phyloP scores from a whole-genome alignment of 2,329 filamentous ascomycete genomes.

The Colletotrichum shisoi region DNA sequence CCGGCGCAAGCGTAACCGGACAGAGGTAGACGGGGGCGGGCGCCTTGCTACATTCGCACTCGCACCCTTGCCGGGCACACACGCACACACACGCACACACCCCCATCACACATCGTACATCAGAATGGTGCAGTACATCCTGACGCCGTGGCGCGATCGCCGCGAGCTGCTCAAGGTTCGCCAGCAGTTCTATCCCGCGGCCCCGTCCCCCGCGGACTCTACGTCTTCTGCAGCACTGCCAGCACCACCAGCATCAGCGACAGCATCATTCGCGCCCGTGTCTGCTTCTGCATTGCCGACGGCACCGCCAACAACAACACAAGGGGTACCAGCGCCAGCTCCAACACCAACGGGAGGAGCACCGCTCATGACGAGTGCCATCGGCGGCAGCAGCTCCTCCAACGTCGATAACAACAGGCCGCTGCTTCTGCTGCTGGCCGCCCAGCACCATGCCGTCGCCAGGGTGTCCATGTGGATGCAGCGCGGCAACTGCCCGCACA shows the following conservation, averaged over 20 bases:
- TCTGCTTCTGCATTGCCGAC: constrained; percentile 11
- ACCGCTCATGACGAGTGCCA: constrained; percentile 19
- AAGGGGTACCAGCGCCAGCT: constrained; percentile 6
- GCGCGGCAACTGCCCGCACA: constrained; percentile 76
- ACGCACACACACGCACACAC: not conserved
- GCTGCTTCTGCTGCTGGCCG: constrained; percentile 39
- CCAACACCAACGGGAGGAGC: constrained; percentile 30
- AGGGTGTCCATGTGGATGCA: constrained; percentile 74
- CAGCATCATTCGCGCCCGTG: constrained; percentile 31
- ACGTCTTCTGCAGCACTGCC: constrained; percentile 15
- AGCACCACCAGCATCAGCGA: constrained; percentile 29
- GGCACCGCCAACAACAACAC: not conserved
- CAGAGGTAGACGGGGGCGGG: not conserved
- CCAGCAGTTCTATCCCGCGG: constrained; percentile 66
- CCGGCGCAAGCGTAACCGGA: not conserved
- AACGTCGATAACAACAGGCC: constrained; percentile 12
- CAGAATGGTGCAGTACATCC: constrained; percentile 73
- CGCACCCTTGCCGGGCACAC: not conserved
- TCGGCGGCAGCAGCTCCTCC: constrained; percentile 19
- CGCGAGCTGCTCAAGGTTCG: constrained; percentile 72
- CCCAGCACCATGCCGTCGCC: constrained; percentile 61
- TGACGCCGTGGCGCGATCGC: constrained; percentile 75
- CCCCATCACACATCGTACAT: not conserved
- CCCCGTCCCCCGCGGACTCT: constrained; percentile 29
- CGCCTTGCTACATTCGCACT: not conserved